A percentile compares a stretch with the other conserved stretches of the same genome.
These are phyloP conservation scores for Apiotrichum siamense DNA, from an alignment of 1,284 basidiomycete species.

Conservation along the genomic window DNA sequence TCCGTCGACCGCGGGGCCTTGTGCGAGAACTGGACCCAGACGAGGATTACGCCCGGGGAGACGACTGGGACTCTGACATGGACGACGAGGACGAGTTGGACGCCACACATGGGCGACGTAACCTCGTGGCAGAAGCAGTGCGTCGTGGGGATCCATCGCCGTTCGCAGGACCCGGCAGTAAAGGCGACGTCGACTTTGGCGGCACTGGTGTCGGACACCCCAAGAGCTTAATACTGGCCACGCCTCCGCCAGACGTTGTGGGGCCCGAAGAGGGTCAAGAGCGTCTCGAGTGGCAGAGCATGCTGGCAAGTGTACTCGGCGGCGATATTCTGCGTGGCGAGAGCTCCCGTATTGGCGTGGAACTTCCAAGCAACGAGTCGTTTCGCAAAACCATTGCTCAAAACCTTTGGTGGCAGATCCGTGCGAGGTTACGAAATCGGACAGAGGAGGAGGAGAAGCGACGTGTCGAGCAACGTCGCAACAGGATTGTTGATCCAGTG, in stretches of 20 bases:
- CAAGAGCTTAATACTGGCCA: constrained; percentile 13
- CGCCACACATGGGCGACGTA: constrained; percentile 2
- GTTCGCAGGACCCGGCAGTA: background rate
- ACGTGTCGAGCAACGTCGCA: constrained; percentile 71
- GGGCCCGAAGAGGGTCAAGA: constrained; percentile 59
- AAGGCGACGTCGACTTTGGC: constrained; percentile 1
- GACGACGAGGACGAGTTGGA: constrained; percentile 17
- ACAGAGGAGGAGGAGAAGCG: constrained; percentile 76
- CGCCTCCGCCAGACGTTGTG: constrained; percentile 14
- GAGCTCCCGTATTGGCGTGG: constrained; percentile 74
- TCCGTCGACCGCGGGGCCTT: constrained; percentile 3
- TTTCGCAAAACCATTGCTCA: constrained; percentile 60
- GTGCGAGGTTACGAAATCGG: constrained; percentile 74
- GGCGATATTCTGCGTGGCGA: constrained; percentile 91
- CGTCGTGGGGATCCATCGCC: constrained; percentile 11
- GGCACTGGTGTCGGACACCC: constrained; percentile 15
- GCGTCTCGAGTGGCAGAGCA: constrained; percentile 86
- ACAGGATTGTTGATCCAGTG: constrained; percentile 71
- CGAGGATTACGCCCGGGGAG: constrained; percentile 15
- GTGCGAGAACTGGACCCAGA: constrained; percentile 16
- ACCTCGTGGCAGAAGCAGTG: constrained; percentile 13
- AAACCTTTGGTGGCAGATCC: constrained; percentile 83
- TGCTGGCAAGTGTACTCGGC: constrained; percentile 83
- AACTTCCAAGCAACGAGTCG: constrained; percentile 59
- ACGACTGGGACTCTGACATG: constrained; percentile 20